Base-by-base conservation (phyloP, 352 stramenopile genomes). In the Plasmopara muralis region DNA sequence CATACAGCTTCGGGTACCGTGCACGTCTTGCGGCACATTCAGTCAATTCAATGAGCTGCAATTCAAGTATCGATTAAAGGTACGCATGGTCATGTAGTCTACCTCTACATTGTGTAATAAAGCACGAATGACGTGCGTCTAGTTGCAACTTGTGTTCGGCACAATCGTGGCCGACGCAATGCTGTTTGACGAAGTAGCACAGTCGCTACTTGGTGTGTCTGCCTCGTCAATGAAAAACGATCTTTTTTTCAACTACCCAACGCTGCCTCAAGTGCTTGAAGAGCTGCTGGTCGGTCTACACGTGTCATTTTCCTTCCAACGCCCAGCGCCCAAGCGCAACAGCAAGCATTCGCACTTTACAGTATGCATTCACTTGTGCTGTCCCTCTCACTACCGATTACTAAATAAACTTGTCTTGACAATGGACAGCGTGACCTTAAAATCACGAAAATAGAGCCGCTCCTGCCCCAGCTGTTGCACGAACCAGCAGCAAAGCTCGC, bases 51-150 rank as follows among this genome's bases (percentile, higher is more conserved):
- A 75, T 9, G 48, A 64, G 6, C 46, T 83, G 16, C 55, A 66
- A 42, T 70, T 68, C 53, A 80, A 83, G 57, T 83, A 75, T 53
- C 60, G 72, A 43, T 53, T 84, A 35, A 73, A 85, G 60, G 68
- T 77, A 15, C 20, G 31, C 9, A 33, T 12, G 15, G 43, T 29
- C 14, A 13, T 12, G 28, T n/a, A 12, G 1, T 28, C 12, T 43
- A 16, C 14, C 5, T 18, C 37, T 13, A 16, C 37, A 41, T 15
- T 16, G 9, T 6, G 14, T 13, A 15, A 41, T 14, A 9, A 38
- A 38, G 13, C 1, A 38, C 9, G 37, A 7, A 16, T 41, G 7
- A 48, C 5, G 9, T 52, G 9, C n/a, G 54, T n/a, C 31, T 29
- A 80, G 70, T 47, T 84, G 6, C 67, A 72, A 50, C 58, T 81